A percentile compares a stretch with the other conserved stretches of the same genome.
Evolutionary conservation across 768 basidiomycete genomes (phyloP).

Genomic region (Suillus americanus): DNA sequence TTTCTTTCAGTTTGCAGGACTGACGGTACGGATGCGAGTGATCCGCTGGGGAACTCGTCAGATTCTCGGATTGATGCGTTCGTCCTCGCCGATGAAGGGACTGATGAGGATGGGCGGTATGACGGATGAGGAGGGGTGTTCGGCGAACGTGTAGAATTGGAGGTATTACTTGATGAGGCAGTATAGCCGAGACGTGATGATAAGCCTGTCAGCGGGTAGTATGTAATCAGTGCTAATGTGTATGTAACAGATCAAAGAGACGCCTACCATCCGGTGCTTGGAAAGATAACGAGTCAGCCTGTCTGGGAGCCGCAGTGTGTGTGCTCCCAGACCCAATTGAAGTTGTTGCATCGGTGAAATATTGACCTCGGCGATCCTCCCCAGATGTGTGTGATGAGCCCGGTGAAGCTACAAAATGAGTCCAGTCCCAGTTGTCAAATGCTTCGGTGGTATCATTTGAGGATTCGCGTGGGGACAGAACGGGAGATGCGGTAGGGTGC

Average conservation of each 20-base stretch:
- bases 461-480: conserved; percentile 24
- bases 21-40: not conserved
- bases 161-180: conserved; percentile 2
- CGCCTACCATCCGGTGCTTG: not conserved
- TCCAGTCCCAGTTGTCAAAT: conserved; percentile 5
- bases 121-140: conserved; percentile 14
- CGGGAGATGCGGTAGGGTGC: conserved; percentile 25
- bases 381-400: not conserved
- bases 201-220: not conserved
- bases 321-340: conserved; percentile 1
- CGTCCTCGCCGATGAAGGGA: conserved; percentile 12
- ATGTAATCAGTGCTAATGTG: not conserved
- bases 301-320: conserved; percentile 5
- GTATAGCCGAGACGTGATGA: conserved; percentile 1
- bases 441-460: conserved; percentile 14
- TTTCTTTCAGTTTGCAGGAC: not conserved
- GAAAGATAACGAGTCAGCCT: not conserved
- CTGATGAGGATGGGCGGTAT: conserved; percentile 18
- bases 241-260: conserved; percentile 2
- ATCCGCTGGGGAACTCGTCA: not conserved
- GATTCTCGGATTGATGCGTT: not conserved
- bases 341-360: conserved; percentile 2
- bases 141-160: not conserved
- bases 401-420: not conserved
- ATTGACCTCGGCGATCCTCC: conserved; percentile 2